Evolutionary conservation across 1,284 basidiomycete species (phyloP).

Genomic region (Pisolithus thermaeus): DNA sequence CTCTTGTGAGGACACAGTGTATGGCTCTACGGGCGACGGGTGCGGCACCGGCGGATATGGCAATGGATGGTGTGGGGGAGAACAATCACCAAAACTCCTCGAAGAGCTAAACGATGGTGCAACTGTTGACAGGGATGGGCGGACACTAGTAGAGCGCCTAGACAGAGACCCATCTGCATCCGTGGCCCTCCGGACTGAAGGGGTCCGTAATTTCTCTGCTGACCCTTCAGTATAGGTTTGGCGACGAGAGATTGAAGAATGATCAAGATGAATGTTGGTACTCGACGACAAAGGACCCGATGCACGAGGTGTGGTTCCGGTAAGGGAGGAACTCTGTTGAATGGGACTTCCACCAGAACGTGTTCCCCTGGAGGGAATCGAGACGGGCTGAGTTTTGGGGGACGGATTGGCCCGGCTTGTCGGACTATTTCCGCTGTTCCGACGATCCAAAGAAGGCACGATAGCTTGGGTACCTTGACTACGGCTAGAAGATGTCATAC

Average conservation of each 20-base stretch:
- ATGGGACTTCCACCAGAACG: slow-evolving; percentile 28
- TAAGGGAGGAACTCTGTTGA: slow-evolving; percentile 19
- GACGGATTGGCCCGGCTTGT: slow-evolving; percentile 29
- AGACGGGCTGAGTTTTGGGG: slow-evolving; percentile 28
- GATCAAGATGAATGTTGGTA: slow-evolving; percentile 39
- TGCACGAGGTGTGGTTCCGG: slow-evolving; percentile 28
- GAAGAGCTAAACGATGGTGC: slow-evolving; percentile 28
- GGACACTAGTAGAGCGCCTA: slow-evolving; percentile 39
- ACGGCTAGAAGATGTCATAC: slow-evolving; percentile 24
- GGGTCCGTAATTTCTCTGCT: slow-evolving; percentile 46
- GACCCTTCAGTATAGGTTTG: slow-evolving; percentile 38
- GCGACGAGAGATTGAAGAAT: slow-evolving; percentile 39
- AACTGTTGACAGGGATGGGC: slow-evolving; percentile 44
- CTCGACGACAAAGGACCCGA: slow-evolving; percentile 28
- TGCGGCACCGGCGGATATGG: slow-evolving; percentile 17
- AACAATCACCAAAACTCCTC: slow-evolving; percentile 16
- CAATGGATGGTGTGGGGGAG: slow-evolving; percentile 12
- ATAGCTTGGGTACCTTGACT: slow-evolving; percentile 22
- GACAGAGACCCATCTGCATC: slow-evolving; percentile 48
- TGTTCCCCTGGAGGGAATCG: slow-evolving; percentile 25
- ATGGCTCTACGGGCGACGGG: slow-evolving; percentile 15
- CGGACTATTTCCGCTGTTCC: slow-evolving; percentile 40
- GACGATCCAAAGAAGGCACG: slow-evolving; percentile 41
- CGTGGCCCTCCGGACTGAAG: slow-evolving; percentile 53
- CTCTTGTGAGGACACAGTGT: slow-evolving; percentile 19